Base-by-base conservation (phyloP, 768 basidiomycete species). In the Cystobasidium ongulense region DNA sequence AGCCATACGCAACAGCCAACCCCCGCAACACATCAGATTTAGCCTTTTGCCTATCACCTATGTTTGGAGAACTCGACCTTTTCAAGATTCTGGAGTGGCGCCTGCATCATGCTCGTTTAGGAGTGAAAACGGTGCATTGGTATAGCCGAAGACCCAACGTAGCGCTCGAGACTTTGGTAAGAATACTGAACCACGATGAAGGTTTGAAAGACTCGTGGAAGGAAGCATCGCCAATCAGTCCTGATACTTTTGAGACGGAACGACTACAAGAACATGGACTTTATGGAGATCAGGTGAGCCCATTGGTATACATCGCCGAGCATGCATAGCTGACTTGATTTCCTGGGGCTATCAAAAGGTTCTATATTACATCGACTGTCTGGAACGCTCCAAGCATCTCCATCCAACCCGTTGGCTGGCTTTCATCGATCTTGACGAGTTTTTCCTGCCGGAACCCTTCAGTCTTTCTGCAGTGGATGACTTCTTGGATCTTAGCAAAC, bases 251-350 rank as follows among this genome's bases (percentile, higher is more conserved):
- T 31, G 18, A 13, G 25, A 61, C 8, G 36, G 31, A 61, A 23
- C 31, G 31, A 4, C 36, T 57, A 21, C 31, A 59, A 18, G n/a
- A 71, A 36, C 29, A 71, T 15, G 68, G 68, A 23, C 29, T 52
- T 7, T 71, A 71, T 43, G 68, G 46, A 29, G 68, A 71, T 71
- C 68, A 71, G 68, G 68, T 71, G 53, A 29, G 53, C 23, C 5
- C 13, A 23, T 21, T 27, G 7, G 17, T 1, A 41, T 35, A 5
- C 25, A 23, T 17, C 57, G 23, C 57, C 25, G 5, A 59, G 43
- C 57, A 27, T 21, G 33, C 11, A 59, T 7, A 43, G 38, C 65
- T 33, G 39, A 36, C 38, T 25, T 10, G 2, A 5, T 36, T 35
- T 71, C n/a, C 38, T 21, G 35, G 13, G 35, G 21, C 7, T 27